phyloP scores from a whole-genome alignment of 768 basidiomycete species.

The Tephrocybe sp. region DNA sequence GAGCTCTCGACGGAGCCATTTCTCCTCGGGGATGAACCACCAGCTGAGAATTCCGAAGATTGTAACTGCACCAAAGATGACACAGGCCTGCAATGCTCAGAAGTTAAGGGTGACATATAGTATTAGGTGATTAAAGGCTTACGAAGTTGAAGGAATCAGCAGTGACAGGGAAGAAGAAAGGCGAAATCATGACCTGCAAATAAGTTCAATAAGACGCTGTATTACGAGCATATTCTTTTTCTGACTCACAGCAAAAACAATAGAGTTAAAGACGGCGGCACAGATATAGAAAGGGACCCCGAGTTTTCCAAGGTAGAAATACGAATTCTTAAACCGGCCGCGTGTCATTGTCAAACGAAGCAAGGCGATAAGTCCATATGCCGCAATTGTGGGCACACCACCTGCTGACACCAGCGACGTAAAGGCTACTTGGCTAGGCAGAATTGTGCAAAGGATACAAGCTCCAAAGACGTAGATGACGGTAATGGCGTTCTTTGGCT shows the following conservation, averaged over 20 bases:
- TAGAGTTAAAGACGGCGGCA: constrained; percentile 66
- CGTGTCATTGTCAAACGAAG: constrained; percentile 80
- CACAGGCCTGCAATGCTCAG: constrained; percentile 49
- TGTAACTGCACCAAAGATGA: constrained; percentile 78
- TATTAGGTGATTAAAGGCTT: constrained; percentile 25
- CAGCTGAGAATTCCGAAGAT: constrained; percentile 75
- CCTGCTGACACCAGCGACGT: constrained; percentile 88
- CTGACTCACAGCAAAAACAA: constrained; percentile 66
- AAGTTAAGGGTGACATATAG: background rate
- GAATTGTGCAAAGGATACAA: constrained; percentile 75
- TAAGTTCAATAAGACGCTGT: constrained; percentile 4
- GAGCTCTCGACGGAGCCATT: constrained; percentile 73
- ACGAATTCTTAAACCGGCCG: constrained; percentile 66
- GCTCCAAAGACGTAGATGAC: constrained; percentile 83
- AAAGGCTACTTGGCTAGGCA: constrained; percentile 90
- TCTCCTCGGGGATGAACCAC: constrained; percentile 76
- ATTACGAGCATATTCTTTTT: background rate
- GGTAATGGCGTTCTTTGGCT: constrained; percentile 83
- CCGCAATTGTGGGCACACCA: constrained; percentile 82
- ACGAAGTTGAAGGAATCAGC: constrained; percentile 84
- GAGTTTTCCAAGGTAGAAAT: constrained; percentile 68
- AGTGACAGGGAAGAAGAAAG: constrained; percentile 83
- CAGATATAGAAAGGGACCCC: constrained; percentile 67
- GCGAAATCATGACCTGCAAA: constrained; percentile 73
- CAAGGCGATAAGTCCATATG: constrained; percentile 79